Evolutionary conservation across 495 filamentous ascomycete species (phyloP).

Genomic region (Neurospora africana): DNA sequence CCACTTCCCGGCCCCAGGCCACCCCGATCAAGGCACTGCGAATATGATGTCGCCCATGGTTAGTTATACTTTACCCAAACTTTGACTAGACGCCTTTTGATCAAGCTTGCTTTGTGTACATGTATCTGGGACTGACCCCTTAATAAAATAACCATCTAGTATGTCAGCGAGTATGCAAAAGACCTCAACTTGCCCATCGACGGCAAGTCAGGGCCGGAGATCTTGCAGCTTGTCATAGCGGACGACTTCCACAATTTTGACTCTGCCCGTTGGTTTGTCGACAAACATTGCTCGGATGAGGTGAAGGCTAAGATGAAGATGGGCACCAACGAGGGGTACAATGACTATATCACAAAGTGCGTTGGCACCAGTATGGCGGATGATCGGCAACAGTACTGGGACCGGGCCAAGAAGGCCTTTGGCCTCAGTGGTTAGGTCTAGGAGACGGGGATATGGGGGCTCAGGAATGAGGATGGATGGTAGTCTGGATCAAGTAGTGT

Average conservation of each 20-base stretch:
- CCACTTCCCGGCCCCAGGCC: constrained; percentile 8
- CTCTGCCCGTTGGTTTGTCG: constrained; percentile 65
- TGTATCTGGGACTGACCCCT: not conserved
- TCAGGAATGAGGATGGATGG: not conserved
- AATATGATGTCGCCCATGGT: constrained; percentile 59
- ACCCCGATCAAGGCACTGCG: constrained; percentile 50
- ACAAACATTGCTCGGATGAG: constrained; percentile 45
- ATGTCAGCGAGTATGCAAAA: not conserved
- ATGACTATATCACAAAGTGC: constrained; percentile 57
- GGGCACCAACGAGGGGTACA: constrained; percentile 47
- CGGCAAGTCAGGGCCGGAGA: not conserved
- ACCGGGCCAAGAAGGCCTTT: constrained; percentile 33
- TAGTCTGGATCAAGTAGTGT: not conserved
- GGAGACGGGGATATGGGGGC: not conserved
- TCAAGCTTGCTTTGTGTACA: not conserved
- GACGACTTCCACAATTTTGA: constrained; percentile 50
- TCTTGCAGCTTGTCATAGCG: not conserved
- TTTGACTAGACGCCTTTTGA: not conserved
- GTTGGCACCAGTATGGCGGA: constrained; percentile 36
- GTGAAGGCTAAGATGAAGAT: constrained; percentile 37
- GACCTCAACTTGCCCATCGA: not conserved
- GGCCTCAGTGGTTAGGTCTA: constrained; percentile 14
- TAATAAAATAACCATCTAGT: not conserved
- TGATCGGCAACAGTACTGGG: constrained; percentile 48
- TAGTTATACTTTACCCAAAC: not conserved